Evolutionary conservation across 2,329 filamentous ascomycete genomes (phyloP), one percentile per base, ranked within the genome.

Genomic region (Colletotrichum salicis): DNA sequence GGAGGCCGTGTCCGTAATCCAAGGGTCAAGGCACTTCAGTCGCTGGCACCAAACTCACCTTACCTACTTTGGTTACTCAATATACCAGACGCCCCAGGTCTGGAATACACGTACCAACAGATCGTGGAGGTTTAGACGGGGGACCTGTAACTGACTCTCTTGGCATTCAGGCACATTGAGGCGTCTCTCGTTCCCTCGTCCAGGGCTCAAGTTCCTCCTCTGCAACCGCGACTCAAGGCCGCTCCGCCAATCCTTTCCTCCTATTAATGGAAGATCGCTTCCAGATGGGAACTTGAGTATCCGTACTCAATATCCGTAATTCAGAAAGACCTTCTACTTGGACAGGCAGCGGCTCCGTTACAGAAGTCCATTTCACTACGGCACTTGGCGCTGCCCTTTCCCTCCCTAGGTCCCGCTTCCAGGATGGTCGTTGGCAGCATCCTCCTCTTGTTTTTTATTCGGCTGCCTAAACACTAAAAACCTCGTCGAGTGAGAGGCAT

Each of bases 381-480:
- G 63, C 57, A 48, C 22, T 57, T 56, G 4, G 27, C 35, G 48
- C 48, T 33, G 45, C 29, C 27, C 15, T 51, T 19, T 19, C 37
- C 13, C 13, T 41, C 29, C 27, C 33, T 54, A 22, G 59, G 19
- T 33, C 29, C 41, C 56, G 37, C 15, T 41, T 7, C 37, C 37
- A 7, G 37, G 37, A 41, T n/a, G n/a, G 41, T 31, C 24, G 27
- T 24, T 67, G 37, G 64, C 57, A 41, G 64, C 57, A 41, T 58
- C 29, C 64, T 67, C 19, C 19, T 48, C 19, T 48, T 48, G 19
- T 37, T 68, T 64, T 70, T 70, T 67, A 64, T 72, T 35, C 64
- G 52, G 70, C 24, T 72, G 70, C 70, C 70, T 72, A 71, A 69
- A 71, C 55, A 37, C 69, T 69, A 72, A 70, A 69, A 69, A 64